Base-by-base conservation (phyloP, 2,329 filamentous ascomycete genomes). In the Aschersonia sp. region DNA sequence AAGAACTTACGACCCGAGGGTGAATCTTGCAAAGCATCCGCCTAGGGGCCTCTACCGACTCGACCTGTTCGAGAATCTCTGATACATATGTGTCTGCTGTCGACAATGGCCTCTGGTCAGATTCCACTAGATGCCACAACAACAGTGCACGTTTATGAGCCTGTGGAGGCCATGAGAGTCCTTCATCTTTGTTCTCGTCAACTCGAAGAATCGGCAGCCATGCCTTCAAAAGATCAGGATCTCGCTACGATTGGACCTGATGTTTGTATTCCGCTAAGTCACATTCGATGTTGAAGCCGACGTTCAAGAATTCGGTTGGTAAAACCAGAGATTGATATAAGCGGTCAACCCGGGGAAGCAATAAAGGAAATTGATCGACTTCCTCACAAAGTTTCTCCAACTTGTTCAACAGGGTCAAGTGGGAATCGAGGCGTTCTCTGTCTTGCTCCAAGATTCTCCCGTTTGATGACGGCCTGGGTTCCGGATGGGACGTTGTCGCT, bases 181-280 rank as follows among this genome's bases (percentile, higher is more conserved):
- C 50, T 32, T 49, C 50, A n/a, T 51, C 50, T 42, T 49, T 46
- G 5, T 29, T 31, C 10, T 45, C 45, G 38, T 51, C 35, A 9
- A 51, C 40, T 12, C 31, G 43, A 31, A 46, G n/a, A 42, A 49
- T 45, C 9, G 50, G 50, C 28, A 49, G 32, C 50, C 50, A 51
- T 7, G 44, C 30, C 40, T 31, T 48, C 20, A 35, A 6, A 20
- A 51, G 47, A 35, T 51, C 45, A 40, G 47, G 47, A 20, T 49
- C 45, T 43, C 47, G 46, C 40, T 44, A 44, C 29, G 38, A 38
- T 40, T 46, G 47, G 5, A 47, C 46, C n/a, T 49, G 43, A 38
- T 47, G 9, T 20, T 30, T 29, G 10, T 49, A 47, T 31, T 49
- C 40, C 6, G 20, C 44, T 4, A 49, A 6, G 28, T 49, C 50